Conservation (phyloP, 2,329 filamentous ascomycete genomes). For the Diaporthe nobilis region DNA sequence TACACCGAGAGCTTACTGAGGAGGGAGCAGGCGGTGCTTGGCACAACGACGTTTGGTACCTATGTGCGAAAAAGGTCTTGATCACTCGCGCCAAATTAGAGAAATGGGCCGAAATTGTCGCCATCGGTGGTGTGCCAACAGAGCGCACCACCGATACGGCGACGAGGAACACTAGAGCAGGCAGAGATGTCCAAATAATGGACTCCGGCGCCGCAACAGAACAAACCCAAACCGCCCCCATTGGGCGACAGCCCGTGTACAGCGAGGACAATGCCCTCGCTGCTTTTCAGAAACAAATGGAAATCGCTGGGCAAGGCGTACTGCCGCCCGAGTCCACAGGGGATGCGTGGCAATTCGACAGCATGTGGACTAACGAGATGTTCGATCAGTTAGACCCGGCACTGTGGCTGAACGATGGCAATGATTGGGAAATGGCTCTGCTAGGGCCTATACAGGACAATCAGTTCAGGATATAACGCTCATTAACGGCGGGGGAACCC, state of each 20-base stretch:
- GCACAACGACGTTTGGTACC: constrained; percentile 63
- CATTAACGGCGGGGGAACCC: too few relatives aligned
- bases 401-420: constrained; percentile 43
- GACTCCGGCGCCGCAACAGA: background rate
- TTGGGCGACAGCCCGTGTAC: background rate
- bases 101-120: constrained; percentile 62
- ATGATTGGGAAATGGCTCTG: constrained; percentile 33
- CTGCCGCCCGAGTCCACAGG: constrained; percentile 26
- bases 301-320: constrained; percentile 18
- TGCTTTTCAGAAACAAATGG: constrained; percentile 19
- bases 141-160: background rate
- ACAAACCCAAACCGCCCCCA: background rate
- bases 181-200: background rate
- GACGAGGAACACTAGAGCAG: background rate
- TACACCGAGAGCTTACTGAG: constrained; percentile 54
- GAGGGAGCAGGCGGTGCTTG: constrained; percentile 50
- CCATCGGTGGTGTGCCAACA: constrained; percentile 47
- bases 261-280: constrained; percentile 6
- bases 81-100: constrained; percentile 63
- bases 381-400: constrained; percentile 44
- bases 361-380: constrained; percentile 43
- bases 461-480: background rate
- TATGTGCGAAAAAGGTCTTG: constrained; percentile 62
- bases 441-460: constrained; percentile 19
- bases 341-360: constrained; percentile 40